Base-by-base conservation (phyloP, 1,284 basidiomycete species). In the Puccinia coronata region DNA sequence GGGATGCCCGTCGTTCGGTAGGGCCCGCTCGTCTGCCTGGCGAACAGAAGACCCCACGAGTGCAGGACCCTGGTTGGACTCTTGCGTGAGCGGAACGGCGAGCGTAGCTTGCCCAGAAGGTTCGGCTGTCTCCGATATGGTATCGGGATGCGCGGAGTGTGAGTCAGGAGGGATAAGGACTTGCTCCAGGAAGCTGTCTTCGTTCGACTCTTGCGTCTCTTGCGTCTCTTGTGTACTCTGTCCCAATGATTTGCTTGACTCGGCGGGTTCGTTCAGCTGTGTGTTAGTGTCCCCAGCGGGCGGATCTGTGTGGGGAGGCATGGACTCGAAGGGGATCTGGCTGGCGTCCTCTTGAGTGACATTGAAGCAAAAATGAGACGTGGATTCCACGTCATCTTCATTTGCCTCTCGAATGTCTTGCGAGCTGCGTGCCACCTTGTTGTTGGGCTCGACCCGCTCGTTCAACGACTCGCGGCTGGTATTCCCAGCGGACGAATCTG, bases 311-410 rank as follows among this genome's bases (percentile, higher is more conserved):
- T 43, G 5, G 65, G 41, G 12, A n/a, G n/a, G 67, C 14, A 31
- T 16, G 39, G 67, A 70, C 28, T 51, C 67, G 18, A 70, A 70
- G 2, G 41, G 41, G 28, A 51, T 70, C 20, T 70, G 67, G 18
- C 41, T 70, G 43, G 67, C 67, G 39, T 49, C 43, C 43, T 70
- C 41, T 70, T 70, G 67, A 20, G 67, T n/a, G 3, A 14, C 67
- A 70, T 70, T 70, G 43, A 70, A 70, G 67, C 67, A 39, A 49
- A 70, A 70, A 18, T 23, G 20, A 47, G 12, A 14, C 3, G 39
- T n/a, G n/a, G n/a, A n/a, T n/a, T n/a, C n/a, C n/a, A n/a, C n/a
- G 18, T 20, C 39, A 34, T 63, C 61, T 39, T 63, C 61, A 6
- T 39, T 63, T 11, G 36, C 39, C 61, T 63, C 31, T 11, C n/a